Evolutionary conservation across 768 basidiomycete species (phyloP), one percentile per base, ranked within the genome.

Genomic region (Mycena haematopus): DNA sequence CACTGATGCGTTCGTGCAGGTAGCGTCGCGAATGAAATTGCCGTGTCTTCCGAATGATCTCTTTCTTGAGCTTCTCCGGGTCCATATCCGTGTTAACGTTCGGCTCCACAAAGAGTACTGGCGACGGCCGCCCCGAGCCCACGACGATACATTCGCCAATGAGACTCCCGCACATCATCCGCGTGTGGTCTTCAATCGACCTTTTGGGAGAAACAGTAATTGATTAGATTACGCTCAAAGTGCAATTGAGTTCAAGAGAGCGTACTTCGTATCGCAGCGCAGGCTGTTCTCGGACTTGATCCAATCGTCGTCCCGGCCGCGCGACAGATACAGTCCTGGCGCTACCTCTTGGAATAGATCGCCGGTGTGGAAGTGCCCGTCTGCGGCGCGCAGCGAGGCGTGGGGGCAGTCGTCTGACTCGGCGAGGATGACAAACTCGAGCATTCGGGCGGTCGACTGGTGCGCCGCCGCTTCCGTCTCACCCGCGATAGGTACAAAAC

Each of bases 261-360:
- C 84, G 25, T 73, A 84, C 83, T 83, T 86, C 22, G 88, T 89
- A 71, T 89, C 88, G 68, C 87, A 89, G 46, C 87, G 84, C 59
- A 88, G 74, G 62, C 85, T 82, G 70, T 83, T 86, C 72, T 87
- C 85, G 46, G 84, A 86, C 73, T 90, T 87, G 73, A 89, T 89
- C 88, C 88, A 89, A 69, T 89, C 88, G 65, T 89, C 88, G 55
- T 87, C 82, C 40, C 88, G 81, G 21, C 88, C 88, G 44, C 85
- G 80, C 65, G 81, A 85, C 29, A 81, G 68, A 69, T 86, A 89
- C 44, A 72, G 68, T 0, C 86, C 86, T 4, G 82, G 77, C 17
- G 73, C 69, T 27, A 75, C 74, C 71, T 87, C 84, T 65, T 82
- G 79, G 77, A 90, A 90, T 13, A 89, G 70, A 72, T 89, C 88